phyloP scores from a whole-genome alignment of 1,284 basidiomycete species.

The Ceratobasidium sp. region DNA sequence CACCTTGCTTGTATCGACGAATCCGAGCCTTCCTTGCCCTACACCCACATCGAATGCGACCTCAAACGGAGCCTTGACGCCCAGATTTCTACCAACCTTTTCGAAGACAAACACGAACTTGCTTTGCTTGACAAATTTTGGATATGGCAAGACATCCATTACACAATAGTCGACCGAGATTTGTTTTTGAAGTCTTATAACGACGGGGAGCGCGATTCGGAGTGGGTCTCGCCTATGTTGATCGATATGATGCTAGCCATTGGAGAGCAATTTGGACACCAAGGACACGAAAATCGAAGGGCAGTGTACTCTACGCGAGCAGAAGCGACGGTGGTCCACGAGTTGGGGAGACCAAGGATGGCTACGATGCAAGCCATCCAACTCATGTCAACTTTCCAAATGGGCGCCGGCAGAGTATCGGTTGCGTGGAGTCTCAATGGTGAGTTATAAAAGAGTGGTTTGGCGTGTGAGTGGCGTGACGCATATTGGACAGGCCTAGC shows the following conservation, averaged over 20 bases:
- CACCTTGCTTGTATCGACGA: not conserved
- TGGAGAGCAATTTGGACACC: conserved; percentile 24
- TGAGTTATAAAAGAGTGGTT: not conserved
- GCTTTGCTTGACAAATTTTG: conserved; percentile 25
- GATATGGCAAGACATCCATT: conserved; percentile 34
- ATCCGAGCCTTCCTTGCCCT: conserved; percentile 2
- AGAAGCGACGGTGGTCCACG: conserved; percentile 1
- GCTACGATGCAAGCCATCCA: conserved; percentile 42
- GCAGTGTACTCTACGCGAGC: conserved; percentile 22
- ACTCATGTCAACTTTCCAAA: conserved; percentile 28
- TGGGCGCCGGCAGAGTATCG: conserved; percentile 18
- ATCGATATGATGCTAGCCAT: conserved; percentile 41
- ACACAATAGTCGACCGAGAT: conserved; percentile 7
- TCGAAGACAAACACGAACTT: conserved; percentile 17
- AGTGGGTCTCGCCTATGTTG: conserved; percentile 41
- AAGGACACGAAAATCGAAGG: not conserved
- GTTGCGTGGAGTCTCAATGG: conserved; percentile 38
- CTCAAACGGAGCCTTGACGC: not conserved
- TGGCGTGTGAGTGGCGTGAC: not conserved
- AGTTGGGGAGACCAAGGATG: conserved; percentile 29
- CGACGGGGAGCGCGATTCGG: conserved; percentile 34
- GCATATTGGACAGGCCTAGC: conserved; percentile 10
- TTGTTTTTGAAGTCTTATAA: conserved; percentile 29
- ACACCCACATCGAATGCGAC: not conserved
- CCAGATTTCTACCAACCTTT: not conserved